A percentile compares a stretch with the other conserved stretches of the same genome.
These are phyloP conservation scores for Salvia splendens DNA, from an alignment of 257 asterid species.

Conservation along the genomic window DNA sequence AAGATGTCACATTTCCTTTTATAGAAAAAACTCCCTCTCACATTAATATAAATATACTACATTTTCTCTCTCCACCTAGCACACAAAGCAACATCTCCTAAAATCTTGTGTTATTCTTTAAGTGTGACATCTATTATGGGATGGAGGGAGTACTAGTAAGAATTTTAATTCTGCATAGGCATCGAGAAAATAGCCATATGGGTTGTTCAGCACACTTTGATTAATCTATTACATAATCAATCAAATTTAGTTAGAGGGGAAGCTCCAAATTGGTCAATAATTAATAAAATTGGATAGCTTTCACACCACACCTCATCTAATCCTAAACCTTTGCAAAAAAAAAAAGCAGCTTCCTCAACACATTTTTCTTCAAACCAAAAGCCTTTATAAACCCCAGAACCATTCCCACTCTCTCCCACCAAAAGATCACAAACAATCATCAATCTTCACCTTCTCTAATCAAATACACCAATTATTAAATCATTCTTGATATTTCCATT, in stretches of 20 bases:
- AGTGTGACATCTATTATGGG: too few species aligned
- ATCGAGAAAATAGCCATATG: slow-evolving; percentile 29
- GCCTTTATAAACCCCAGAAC: slow-evolving; percentile 27
- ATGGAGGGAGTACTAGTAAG: too few species aligned
- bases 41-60: too few species aligned
- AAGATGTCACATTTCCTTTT: too few species aligned
- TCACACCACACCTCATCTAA: slow-evolving; percentile 37
- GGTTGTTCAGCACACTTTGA: slow-evolving; percentile 25
- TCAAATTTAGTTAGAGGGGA: slow-evolving; percentile 21
- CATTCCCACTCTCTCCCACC: neutral
- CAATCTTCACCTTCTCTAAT: slow-evolving; percentile 5
- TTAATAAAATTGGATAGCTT: slow-evolving; percentile 30
- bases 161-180: neutral
- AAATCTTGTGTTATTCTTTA: too few species aligned
- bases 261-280: neutral
- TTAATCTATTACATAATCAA: slow-evolving; percentile 18
- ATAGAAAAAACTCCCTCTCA: too few species aligned
- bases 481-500: neutral
- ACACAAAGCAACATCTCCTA: too few species aligned
- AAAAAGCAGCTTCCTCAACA: slow-evolving; percentile 40
- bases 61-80: too few species aligned
- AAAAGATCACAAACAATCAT: neutral
- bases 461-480: neutral
- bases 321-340: neutral
- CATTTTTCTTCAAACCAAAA: slow-evolving; percentile 31